Percentiles rank a stretch among this genome's conserved stretches.
Conservation (phyloP, 129 eudicot genomes). For the Deinandra increscens region DNA sequence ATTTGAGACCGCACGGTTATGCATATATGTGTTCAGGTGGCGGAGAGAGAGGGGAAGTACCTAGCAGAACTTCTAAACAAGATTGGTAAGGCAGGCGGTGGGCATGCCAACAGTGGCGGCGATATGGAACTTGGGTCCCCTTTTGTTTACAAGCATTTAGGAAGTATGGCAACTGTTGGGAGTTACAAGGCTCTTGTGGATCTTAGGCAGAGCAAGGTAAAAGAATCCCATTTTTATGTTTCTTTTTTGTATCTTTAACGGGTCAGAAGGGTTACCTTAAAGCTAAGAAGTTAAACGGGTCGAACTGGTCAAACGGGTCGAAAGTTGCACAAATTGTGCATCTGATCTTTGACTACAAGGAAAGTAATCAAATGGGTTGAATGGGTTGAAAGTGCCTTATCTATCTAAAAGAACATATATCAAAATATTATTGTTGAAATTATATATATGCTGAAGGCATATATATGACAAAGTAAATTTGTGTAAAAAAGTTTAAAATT, state of each 20-base stretch:
- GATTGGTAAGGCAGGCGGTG: slow-evolving; percentile 80
- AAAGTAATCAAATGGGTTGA: not conserved
- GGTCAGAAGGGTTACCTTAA: not conserved
- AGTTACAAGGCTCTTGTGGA: slow-evolving; percentile 96
- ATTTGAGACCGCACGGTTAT: not conserved
- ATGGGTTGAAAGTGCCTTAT: no score
- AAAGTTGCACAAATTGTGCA: not conserved
- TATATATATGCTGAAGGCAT: not conserved
- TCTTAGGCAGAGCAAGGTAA: slow-evolving; percentile 97
- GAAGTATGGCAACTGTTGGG: slow-evolving; percentile 96
- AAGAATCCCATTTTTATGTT: not conserved
- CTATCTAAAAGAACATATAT: not conserved
- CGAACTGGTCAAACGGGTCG: not conserved
- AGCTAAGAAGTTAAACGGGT: not conserved
- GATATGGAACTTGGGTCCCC: slow-evolving; percentile 59
- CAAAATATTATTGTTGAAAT: not conserved
- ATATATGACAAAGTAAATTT: not conserved
- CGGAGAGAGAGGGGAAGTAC: slow-evolving; percentile 92
- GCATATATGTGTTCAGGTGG: slow-evolving; percentile 55
- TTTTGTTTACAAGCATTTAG: slow-evolving; percentile 86
- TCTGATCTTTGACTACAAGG: not conserved
- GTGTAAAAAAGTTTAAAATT: not conserved
- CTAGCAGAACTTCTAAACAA: slow-evolving; percentile 61
- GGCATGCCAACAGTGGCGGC: slow-evolving; percentile 52
- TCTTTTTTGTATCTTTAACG: not conserved